Conservation (phyloP, 1,284 basidiomycete genomes). For the Somion occarium region DNA sequence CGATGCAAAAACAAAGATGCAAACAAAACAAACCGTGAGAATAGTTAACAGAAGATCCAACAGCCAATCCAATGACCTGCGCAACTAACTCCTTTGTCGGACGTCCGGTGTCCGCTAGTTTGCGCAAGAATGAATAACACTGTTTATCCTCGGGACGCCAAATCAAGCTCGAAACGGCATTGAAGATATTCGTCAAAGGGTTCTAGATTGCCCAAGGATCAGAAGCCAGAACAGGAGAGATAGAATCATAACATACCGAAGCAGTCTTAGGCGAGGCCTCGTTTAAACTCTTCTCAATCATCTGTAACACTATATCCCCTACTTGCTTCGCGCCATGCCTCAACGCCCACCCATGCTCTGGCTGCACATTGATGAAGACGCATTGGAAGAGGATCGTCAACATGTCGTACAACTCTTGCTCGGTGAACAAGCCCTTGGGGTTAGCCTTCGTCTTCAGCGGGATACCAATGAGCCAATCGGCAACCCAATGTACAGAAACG, state of each 20-base stretch:
- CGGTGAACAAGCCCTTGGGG: conserved; percentile 43
- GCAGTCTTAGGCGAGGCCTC: conserved; percentile 15
- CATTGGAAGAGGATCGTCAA: conserved; percentile 47
- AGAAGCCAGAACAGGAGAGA: conserved; percentile 1
- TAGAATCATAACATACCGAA: conserved; percentile 13
- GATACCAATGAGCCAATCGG: conserved; percentile 54
- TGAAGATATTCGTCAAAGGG: conserved; percentile 5
- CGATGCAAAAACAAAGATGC: conserved; percentile 36
- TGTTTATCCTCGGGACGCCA: conserved; percentile 31
- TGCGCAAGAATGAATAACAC: conserved; percentile 38
- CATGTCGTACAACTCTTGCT: conserved; percentile 42
- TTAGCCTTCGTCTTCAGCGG: conserved; percentile 53
- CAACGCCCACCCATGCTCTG: conserved; percentile 54
- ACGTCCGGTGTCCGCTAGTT: conserved; percentile 36
- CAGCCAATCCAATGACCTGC: conserved; percentile 42
- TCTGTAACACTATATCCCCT: conserved; percentile 35
- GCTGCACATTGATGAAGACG: conserved; percentile 53
- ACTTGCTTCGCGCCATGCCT: conserved; percentile 40
- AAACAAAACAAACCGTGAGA: conserved; percentile 35
- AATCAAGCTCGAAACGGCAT: conserved; percentile 10
- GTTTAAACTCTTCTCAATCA: conserved; percentile 38
- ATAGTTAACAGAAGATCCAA: conserved; percentile 42
- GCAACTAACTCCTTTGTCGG: conserved; percentile 39
- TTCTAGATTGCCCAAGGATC: conserved; percentile 12
- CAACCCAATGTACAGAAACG: conserved; percentile 62